A percentile compares a stretch with the other conserved stretches of the same genome.
Evolutionary conservation across 768 basidiomycete species (phyloP).

Genomic region (Leccinum aurantiacum): DNA sequence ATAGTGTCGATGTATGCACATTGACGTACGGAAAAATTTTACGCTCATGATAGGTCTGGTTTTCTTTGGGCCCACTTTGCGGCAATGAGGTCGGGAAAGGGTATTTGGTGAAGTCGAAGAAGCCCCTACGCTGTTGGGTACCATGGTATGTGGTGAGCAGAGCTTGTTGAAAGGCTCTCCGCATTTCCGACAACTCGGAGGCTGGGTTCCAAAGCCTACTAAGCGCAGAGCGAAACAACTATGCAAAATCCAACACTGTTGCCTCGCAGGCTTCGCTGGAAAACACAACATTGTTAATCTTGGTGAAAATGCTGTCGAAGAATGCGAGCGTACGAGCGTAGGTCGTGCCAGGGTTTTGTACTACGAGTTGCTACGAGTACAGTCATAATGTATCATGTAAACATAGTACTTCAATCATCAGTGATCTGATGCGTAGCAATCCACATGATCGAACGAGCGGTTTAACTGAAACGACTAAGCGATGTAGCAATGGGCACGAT

Average conservation of each 20-base stretch:
- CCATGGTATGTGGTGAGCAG: slow-evolving; percentile 2
- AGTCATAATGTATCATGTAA: background rate
- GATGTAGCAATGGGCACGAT: background rate
- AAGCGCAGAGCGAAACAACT: background rate
- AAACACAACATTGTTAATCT: background rate
- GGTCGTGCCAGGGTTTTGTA: background rate
- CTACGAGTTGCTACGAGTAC: background rate
- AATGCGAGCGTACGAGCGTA: background rate
- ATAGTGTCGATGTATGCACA: slow-evolving; percentile 1
- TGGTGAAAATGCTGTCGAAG: background rate
- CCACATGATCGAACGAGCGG: background rate
- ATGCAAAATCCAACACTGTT: background rate
- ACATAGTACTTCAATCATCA: no score
- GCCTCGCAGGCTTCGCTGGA: background rate
- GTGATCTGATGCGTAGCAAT: background rate
- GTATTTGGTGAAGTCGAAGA: slow-evolving; percentile 55
- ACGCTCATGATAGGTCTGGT: slow-evolving; percentile 74
- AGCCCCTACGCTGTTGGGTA: slow-evolving; percentile 26
- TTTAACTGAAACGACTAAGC: background rate
- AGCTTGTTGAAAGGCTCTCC: slow-evolving; percentile 12
- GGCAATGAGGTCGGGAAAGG: slow-evolving; percentile 44
- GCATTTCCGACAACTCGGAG: slow-evolving; percentile 16
- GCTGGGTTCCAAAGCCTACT: background rate
- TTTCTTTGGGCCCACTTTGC: slow-evolving; percentile 30
- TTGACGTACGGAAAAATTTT: slow-evolving; percentile 85